Base-by-base conservation (phyloP, 371 early-diverging fungal genomes). In the Haplosporangium sp. region DNA sequence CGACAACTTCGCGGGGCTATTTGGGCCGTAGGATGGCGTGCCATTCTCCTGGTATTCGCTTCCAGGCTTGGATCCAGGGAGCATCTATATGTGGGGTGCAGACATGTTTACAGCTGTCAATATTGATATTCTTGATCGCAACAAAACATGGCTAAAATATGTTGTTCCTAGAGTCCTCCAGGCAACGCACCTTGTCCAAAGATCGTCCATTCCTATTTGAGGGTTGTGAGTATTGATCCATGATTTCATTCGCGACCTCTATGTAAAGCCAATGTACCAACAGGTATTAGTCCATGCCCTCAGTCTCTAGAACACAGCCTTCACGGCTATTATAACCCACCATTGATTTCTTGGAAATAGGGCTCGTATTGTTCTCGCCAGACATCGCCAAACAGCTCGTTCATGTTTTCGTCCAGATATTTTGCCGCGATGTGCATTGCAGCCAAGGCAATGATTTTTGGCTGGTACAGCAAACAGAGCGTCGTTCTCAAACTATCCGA, bases 401-500 rank as follows among this genome's bases (percentile, higher is more conserved):
- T 73, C 74, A 81, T 21, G 20, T 75, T 75, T 38, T 81, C 82
- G 12, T 81, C 82, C 50, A 81, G 41, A 37, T 77, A 81, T 56
- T 77, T 81, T 40, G 70, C 76, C 16, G 86, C 81, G 62, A 86
- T 60, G 52, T 70, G 74, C 5, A 85, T 54, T 7, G 86, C 81
- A 0, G 85, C 85, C 6, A 82, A 50, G 8, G 86, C 85, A 48
- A 85, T 59, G 11, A 76, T 58, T 55, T 67, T 71, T 47, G 84
- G 74, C n/a, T 67, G 59, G 43, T 83, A 77, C 16, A 83, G 70
- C 56, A 86, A 57, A 47, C 86, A 86, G 43, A 86, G 48, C 2
- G 86, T 82, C 47, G 85, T 80, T 21, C 85, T 68, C 72, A 84
- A 59, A 42, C 77, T 77, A 57, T 11, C 42, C 6, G 5, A 20